Percentiles rank a stretch among this genome's conserved stretches.
phyloP scores from a whole-genome alignment of 2,329 filamentous ascomycete species.

The Pseudocercospora musae region DNA sequence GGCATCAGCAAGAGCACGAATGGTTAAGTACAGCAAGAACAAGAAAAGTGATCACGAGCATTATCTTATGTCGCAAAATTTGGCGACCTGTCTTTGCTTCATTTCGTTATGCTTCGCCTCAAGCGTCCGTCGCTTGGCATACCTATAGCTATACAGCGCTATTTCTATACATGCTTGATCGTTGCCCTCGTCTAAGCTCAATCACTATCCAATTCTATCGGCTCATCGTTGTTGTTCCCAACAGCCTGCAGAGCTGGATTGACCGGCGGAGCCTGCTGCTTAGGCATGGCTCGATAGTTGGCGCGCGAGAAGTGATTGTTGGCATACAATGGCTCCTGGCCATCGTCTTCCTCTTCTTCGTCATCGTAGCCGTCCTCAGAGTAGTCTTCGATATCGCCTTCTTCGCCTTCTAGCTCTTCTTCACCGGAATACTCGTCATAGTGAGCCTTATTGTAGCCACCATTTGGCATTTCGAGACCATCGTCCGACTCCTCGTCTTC shows the following conservation, averaged over 20 bases:
- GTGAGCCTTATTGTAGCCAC: slow-evolving; percentile 13
- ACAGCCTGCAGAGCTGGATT: slow-evolving; percentile 25
- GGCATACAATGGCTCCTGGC: slow-evolving; percentile 10
- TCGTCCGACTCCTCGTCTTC: slow-evolving; percentile 21
- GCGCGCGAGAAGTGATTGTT: slow-evolving; percentile 10
- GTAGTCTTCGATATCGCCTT: slow-evolving; percentile 11
- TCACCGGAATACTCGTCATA: slow-evolving; percentile 4
- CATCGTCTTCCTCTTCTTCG: slow-evolving; percentile 11
- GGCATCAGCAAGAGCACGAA: too few relatives aligned
- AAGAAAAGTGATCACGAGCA: neutral
- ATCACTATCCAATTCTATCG: slow-evolving; percentile 11
- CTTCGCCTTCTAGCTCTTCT: slow-evolving; percentile 3
- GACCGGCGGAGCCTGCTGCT: slow-evolving; percentile 1
- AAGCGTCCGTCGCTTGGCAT: neutral
- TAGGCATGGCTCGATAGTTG: slow-evolving; percentile 5
- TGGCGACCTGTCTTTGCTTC: neutral
- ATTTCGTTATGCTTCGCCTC: neutral
- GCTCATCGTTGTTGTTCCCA: slow-evolving; percentile 11
- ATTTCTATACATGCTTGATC: neutral
- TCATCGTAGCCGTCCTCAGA: slow-evolving; percentile 9
- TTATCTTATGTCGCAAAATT: neutral
- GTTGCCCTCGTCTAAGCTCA: neutral
- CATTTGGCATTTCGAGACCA: slow-evolving; percentile 15
- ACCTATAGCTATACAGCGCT: neutral
- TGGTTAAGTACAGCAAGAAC: too few relatives aligned